These are phyloP conservation scores for Monilinia fructicola DNA, from an alignment of 2,329 filamentous ascomycete species.

Conservation along the genomic window DNA sequence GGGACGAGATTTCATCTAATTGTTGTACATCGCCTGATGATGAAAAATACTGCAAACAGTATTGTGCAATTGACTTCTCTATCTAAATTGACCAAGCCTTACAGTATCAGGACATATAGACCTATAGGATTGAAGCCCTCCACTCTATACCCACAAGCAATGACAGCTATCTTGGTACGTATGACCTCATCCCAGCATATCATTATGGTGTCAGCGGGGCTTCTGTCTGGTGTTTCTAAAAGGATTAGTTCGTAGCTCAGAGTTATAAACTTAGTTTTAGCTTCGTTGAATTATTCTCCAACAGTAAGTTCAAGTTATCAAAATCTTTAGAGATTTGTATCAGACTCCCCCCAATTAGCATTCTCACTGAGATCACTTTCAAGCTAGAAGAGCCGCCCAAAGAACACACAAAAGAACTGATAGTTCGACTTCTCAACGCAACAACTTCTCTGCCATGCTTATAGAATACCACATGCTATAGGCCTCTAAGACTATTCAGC, in stretches of 20 bases:
- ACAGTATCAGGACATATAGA: no score
- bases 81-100: not conserved
- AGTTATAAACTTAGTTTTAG: no score
- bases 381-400: not conserved
- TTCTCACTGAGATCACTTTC: not conserved
- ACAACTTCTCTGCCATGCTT: not conserved
- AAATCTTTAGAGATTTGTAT: not conserved
- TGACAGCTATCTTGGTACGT: no score
- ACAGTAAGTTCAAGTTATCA: not conserved
- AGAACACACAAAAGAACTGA: not conserved
- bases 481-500: not conserved
- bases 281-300: no score
- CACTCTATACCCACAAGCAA: no score
- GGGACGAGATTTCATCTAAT: not conserved
- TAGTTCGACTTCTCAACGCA: not conserved
- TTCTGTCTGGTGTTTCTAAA: no score
- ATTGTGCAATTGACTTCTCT: accelerated
- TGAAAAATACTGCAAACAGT: not conserved
- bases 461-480: not conserved
- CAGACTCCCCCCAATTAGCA: not conserved
- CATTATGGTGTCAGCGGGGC: no score
- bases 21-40: no score
- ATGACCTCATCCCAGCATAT: no score
- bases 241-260: no score
- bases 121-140: no score